phyloP scores from a whole-genome alignment of 805 yeast genomes.

The Debaryomyces prosopidis region DNA sequence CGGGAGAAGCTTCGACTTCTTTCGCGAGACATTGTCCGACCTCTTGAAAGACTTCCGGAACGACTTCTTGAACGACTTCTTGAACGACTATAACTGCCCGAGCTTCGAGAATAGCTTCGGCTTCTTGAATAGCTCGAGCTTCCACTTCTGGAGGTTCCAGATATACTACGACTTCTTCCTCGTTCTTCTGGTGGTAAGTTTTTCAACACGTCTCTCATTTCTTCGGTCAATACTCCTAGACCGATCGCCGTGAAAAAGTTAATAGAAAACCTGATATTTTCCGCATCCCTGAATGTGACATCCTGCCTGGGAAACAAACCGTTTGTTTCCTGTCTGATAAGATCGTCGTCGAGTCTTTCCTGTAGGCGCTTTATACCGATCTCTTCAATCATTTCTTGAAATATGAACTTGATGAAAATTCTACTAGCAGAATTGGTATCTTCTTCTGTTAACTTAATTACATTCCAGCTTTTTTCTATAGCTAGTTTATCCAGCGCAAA shows the following conservation, averaged over 20 bases:
- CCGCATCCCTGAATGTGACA: conserved; percentile 36
- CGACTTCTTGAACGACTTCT: background rate
- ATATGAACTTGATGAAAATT: conserved; percentile 76
- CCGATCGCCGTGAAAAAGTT: conserved; percentile 94
- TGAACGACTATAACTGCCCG: conserved; percentile 11
- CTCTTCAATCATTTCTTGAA: conserved; percentile 78
- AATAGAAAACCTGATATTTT: conserved; percentile 71
- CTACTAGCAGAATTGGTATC: conserved; percentile 80
- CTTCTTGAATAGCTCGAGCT: conserved; percentile 14
- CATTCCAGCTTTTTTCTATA: conserved; percentile 56
- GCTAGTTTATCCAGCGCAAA: conserved; percentile 68
- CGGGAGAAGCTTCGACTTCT: conserved; percentile 12
- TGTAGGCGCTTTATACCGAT: conserved; percentile 58
- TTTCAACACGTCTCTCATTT: conserved; percentile 62
- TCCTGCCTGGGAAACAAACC: conserved; percentile 65
- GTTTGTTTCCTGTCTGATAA: conserved; percentile 45
- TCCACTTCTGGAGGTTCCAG: conserved; percentile 13
- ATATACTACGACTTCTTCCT: conserved; percentile 14
- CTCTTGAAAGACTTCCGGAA: background rate
- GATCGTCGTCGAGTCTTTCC: conserved; percentile 52
- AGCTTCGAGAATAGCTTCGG: conserved; percentile 20
- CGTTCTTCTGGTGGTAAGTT: conserved; percentile 26
- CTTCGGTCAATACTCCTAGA: conserved; percentile 78
- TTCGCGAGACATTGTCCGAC: background rate
- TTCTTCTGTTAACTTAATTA: conserved; percentile 61